Conservation (phyloP, 345 rosid genomes). For the Bretschneidera sinensis region DNA sequence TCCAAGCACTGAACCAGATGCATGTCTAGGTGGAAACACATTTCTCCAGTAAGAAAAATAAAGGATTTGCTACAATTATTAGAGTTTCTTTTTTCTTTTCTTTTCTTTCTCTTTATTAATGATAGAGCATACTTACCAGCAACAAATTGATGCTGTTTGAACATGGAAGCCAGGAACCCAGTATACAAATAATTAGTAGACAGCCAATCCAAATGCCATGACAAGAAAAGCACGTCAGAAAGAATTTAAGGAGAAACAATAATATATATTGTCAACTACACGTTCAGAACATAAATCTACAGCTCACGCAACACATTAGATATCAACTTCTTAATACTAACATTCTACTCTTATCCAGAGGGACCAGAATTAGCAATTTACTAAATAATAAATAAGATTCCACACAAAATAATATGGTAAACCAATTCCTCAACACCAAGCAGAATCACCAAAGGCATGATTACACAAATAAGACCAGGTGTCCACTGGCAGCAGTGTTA, state of each 20-base stretch:
- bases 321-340: not conserved
- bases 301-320: not conserved
- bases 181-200: constrained; percentile 13
- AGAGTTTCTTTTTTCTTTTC: too few species aligned
- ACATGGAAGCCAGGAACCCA: constrained; percentile 18
- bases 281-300: not conserved
- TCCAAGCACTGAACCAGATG: too few species aligned
- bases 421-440: not conserved
- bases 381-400: not conserved
- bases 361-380: not conserved
- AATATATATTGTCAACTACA: not conserved
- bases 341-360: not conserved
- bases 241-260: constrained; percentile 9
- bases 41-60: not conserved
- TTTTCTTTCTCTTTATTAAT: too few species aligned
- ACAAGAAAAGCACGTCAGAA: constrained; percentile 25
- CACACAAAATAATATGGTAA: too few species aligned
- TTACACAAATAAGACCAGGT: not conserved
- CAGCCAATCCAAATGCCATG: constrained; percentile 33
- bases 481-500: not conserved
- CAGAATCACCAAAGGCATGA: not conserved
- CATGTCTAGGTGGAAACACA: not conserved
- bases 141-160: constrained; percentile 88
- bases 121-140: constrained; percentile 56
- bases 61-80: not conserved